Conservation (phyloP, 1,284 basidiomycete genomes). For the Ganoderma sp. region DNA sequence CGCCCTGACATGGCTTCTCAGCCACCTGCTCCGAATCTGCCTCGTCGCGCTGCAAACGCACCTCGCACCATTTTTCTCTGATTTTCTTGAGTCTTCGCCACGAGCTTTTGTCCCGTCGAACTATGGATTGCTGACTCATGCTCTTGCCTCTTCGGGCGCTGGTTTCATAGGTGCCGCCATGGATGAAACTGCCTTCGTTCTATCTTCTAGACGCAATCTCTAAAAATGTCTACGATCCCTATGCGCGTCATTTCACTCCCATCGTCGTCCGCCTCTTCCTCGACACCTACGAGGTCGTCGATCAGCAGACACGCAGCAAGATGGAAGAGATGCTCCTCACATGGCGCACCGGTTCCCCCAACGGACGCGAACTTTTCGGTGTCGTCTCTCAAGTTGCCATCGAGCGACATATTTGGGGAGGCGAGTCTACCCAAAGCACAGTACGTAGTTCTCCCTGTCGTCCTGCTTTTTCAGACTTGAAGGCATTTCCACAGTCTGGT, state of each 20-base stretch:
- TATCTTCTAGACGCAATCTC: constrained; percentile 97
- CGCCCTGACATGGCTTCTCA: constrained; percentile 7
- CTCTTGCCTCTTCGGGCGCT: constrained; percentile 41
- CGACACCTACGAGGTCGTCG: constrained; percentile 84
- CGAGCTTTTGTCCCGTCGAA: constrained; percentile 30
- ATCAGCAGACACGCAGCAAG: constrained; percentile 83
- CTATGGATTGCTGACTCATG: constrained; percentile 71
- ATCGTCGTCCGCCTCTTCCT: constrained; percentile 83
- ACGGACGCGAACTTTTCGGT: constrained; percentile 85
- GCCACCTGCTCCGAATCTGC: constrained; percentile 27
- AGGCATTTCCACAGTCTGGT: constrained; percentile 28
- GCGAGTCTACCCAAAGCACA: constrained; percentile 46
- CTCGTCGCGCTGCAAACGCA: constrained; percentile 20
- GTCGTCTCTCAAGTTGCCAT: constrained; percentile 73
- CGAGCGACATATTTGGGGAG: constrained; percentile 79
- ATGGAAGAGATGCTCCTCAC: constrained; percentile 96
- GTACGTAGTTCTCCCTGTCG: constrained; percentile 23
- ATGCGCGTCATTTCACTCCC: constrained; percentile 80
- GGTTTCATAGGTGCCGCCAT: constrained; percentile 77
- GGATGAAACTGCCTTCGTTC: constrained; percentile 91
- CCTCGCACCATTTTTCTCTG: constrained; percentile 8
- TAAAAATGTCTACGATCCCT: constrained; percentile 92
- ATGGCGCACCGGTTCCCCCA: constrained; percentile 86
- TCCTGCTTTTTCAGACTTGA: constrained; percentile 21
- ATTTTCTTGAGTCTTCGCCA: constrained; percentile 34